A percentile compares a stretch with the other conserved stretches of the same genome.
These are phyloP conservation scores for Calonectria pteridis DNA, from an alignment of 2,329 filamentous ascomycete species.

Conservation along the genomic window DNA sequence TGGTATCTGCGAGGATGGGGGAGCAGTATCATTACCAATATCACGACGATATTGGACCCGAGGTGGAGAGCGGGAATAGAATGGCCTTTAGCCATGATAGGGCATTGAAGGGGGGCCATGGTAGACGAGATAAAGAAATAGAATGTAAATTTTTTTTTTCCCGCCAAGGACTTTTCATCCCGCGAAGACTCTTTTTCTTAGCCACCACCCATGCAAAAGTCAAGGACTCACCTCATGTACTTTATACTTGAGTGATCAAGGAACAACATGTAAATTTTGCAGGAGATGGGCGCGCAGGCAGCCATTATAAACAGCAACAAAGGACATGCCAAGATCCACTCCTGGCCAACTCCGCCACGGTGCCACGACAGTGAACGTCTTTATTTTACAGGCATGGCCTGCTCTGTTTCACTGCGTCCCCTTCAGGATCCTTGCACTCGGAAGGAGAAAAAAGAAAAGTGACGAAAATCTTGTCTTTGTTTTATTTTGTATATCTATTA, in stretches of 20 bases:
- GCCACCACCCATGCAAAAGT: not conserved
- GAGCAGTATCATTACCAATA: constrained; percentile 16
- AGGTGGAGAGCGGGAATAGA: constrained; percentile 18
- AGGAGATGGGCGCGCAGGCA: not conserved
- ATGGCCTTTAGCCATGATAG: constrained; percentile 30
- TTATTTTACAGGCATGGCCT: not conserved
- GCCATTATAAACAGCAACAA: not conserved
- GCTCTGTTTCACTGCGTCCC: not conserved
- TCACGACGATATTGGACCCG: constrained; percentile 14
- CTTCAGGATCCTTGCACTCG: not conserved
- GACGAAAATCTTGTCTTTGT: not conserved
- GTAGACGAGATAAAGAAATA: not conserved
- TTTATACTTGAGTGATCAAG: not conserved
- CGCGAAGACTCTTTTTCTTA: too few relatives aligned
- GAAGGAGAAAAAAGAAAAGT: too few relatives aligned
- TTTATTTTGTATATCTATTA: not conserved
- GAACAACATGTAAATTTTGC: not conserved
- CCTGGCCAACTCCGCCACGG: not conserved
- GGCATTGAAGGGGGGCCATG: too few relatives aligned
- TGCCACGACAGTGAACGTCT: too few relatives aligned
- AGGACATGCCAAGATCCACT: not conserved
- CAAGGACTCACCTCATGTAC: not conserved
- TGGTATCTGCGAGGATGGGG: constrained; percentile 38
- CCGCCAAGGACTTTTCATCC: too few relatives aligned
- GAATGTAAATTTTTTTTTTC: not conserved